Evolutionary conservation across 371 early-diverging fungal species (phyloP).

Genomic region (Mycotypha africana): DNA sequence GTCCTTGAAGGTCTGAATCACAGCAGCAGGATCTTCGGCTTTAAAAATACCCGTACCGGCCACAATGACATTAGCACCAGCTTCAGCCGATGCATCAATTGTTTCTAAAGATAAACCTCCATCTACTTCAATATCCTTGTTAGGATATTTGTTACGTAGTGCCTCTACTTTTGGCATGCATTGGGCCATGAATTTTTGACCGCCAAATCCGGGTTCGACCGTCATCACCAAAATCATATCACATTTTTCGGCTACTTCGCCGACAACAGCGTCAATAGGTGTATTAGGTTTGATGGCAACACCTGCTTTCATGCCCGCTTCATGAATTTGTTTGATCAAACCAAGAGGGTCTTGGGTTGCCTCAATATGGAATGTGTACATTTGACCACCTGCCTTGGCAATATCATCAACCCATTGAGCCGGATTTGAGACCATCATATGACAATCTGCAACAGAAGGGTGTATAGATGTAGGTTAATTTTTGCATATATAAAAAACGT

Average conservation of each 20-base stretch:
- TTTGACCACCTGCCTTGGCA: constrained; percentile 88
- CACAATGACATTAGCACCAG: constrained; percentile 99
- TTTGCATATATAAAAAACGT: no score
- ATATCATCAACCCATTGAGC: constrained; percentile 92
- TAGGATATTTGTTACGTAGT: constrained; percentile 74
- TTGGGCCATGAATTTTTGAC: constrained; percentile 88
- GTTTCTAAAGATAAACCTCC: constrained; percentile 91
- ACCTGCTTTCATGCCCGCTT: constrained; percentile 89
- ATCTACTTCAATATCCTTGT: constrained; percentile 97
- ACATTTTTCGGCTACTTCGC: constrained; percentile 58
- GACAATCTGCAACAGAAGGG: constrained; percentile 70
- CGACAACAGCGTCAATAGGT: constrained; percentile 67
- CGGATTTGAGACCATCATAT: constrained; percentile 97
- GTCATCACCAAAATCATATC: constrained; percentile 98
- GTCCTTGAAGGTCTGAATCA: constrained; percentile 66
- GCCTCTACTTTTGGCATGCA: constrained; percentile 77
- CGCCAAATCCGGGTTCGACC: constrained; percentile 98
- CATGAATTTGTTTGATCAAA: constrained; percentile 77
- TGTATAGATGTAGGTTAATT: not conserved
- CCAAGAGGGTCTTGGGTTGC: constrained; percentile 74
- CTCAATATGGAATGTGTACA: constrained; percentile 94
- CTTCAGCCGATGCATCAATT: constrained; percentile 80
- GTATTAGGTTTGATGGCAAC: constrained; percentile 94
- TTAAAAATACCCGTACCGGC: constrained; percentile 96
- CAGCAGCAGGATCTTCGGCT: constrained; percentile 65